Conservation (phyloP, 2,329 filamentous ascomycete genomes). For the Myriosclerotinia curreyana region DNA sequence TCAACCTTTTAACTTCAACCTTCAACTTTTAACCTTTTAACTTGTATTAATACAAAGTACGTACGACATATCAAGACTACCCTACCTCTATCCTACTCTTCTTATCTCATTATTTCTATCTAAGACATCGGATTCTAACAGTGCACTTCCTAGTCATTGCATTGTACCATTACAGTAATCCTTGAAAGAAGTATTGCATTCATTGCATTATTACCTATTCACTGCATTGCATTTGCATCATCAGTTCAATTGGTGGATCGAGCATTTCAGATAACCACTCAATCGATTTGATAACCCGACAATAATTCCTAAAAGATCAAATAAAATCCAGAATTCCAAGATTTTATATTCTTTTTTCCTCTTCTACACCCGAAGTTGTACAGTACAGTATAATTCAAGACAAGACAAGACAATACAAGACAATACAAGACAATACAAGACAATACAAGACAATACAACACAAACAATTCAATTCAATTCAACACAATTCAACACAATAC, state of each 20-base stretch:
- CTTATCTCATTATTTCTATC: constrained; percentile 11
- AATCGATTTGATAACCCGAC: constrained; percentile 3
- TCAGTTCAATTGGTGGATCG: background rate
- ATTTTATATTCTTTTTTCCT: background rate
- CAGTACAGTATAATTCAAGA: too few species aligned
- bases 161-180: background rate
- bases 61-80: constrained; percentile 3
- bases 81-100: background rate
- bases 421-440: too few species aligned
- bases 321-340: background rate
- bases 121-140: constrained; percentile 1
- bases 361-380: constrained; percentile 3
- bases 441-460: too few species aligned
- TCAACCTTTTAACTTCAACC: background rate
- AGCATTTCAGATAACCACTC: background rate
- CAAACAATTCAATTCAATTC: background rate
- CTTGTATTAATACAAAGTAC: constrained; percentile 6
- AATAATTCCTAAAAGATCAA: background rate
- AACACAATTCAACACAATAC: too few species aligned
- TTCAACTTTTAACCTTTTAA: background rate
- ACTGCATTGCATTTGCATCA: too few species aligned
- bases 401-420: too few species aligned
- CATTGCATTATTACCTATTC: constrained; percentile 7
- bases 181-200: background rate
- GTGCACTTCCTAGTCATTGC: background rate